phyloP scores from a whole-genome alignment of 2,329 filamentous ascomycete species.

The Metarhizium guizhouense region DNA sequence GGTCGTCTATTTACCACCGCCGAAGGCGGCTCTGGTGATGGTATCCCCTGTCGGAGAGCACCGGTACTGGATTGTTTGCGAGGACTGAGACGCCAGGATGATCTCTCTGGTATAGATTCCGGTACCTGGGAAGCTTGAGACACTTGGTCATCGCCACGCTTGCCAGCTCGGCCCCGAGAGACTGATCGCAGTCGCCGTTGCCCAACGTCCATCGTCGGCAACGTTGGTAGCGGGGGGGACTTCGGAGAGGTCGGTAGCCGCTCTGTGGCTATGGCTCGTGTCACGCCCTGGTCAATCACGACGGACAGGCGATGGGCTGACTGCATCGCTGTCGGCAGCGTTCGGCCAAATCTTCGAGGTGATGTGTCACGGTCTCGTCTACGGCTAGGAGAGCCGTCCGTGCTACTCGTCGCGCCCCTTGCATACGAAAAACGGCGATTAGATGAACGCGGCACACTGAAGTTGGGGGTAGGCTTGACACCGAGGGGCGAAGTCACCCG shows the following conservation, averaged over 20 bases:
- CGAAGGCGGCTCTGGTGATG: background rate
- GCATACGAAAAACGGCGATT: slow-evolving; percentile 36
- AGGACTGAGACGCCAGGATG: background rate
- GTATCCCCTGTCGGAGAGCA: background rate
- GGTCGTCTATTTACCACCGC: background rate
- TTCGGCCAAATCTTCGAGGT: slow-evolving; percentile 14
- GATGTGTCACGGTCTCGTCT: background rate
- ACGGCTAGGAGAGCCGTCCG: slow-evolving; percentile 6
- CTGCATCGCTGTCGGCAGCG: slow-evolving; percentile 36
- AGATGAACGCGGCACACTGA: slow-evolving; percentile 40
- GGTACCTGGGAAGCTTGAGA: background rate
- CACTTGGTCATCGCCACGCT: background rate
- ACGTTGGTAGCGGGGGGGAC: background rate
- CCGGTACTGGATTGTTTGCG: slow-evolving; percentile 5
- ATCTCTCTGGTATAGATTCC: background rate
- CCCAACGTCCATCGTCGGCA: background rate
- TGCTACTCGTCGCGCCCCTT: slow-evolving; percentile 17
- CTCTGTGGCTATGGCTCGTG: slow-evolving; percentile 1
- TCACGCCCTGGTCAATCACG: slow-evolving; percentile 35
- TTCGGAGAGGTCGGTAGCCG: background rate
- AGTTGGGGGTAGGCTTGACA: slow-evolving; percentile 35
- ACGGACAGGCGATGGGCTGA: slow-evolving; percentile 44
- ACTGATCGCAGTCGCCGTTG: background rate
- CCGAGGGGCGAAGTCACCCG: slow-evolving; percentile 6
- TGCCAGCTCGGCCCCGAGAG: background rate